Evolutionary conservation across 208 protist genomes (phyloP).

Genomic region (Acanthamoeba royreba): DNA sequence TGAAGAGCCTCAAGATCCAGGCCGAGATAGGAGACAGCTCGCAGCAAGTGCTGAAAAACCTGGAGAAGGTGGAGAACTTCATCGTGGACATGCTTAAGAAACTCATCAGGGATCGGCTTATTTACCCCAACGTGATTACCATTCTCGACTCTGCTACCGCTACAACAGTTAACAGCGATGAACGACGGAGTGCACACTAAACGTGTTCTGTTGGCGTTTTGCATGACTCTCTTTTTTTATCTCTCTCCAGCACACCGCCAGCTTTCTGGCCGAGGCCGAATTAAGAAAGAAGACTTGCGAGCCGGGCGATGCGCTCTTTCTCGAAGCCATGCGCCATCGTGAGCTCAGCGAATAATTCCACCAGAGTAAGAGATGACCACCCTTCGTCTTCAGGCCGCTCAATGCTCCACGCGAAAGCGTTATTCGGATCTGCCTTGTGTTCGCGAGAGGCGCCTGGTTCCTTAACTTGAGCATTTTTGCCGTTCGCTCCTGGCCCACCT

Average conservation of each 20-base stretch:
- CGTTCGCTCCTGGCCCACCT: too few relatives aligned
- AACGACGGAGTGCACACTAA: too few relatives aligned
- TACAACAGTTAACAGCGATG: too few relatives aligned
- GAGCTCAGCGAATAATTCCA: not conserved
- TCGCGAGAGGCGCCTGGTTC: too few relatives aligned
- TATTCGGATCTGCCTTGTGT: too few relatives aligned
- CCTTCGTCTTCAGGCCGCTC: not conserved
- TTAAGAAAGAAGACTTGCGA: not conserved
- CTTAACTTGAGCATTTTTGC: not conserved
- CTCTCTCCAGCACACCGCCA: too few relatives aligned
- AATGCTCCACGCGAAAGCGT: slow-evolving; percentile 1
- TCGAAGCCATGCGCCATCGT: not conserved
- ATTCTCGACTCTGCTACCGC: too few relatives aligned
- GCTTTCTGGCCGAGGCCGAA: too few relatives aligned
- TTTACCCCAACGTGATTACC: not conserved
- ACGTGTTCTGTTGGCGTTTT: too few relatives aligned
- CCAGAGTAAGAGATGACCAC: not conserved
- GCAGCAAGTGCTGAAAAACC: not conserved
- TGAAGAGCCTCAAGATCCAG: slow-evolving; percentile 3
- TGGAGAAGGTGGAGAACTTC: not conserved
- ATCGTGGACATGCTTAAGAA: not conserved
- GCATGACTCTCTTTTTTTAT: too few relatives aligned
- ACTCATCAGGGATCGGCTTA: not conserved
- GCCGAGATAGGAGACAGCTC: not conserved
- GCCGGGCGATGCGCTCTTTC: not conserved